Percentiles rank a stretch among this genome's conserved stretches.
These are phyloP conservation scores for Seminavis robusta DNA, from an alignment of 108 stramenopile species.

Conservation along the genomic window DNA sequence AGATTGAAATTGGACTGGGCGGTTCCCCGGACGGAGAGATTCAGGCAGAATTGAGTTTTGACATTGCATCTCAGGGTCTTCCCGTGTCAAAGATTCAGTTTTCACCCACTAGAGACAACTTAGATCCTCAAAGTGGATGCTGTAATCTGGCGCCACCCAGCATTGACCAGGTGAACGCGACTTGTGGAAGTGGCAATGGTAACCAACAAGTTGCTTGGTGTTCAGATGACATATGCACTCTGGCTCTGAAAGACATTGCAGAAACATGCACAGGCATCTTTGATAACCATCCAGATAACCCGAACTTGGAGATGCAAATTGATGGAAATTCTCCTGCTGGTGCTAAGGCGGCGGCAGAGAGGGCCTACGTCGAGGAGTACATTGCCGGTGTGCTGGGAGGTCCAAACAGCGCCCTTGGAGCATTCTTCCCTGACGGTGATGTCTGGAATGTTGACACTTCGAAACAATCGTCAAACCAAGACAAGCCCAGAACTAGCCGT, in stretches of 20 bases:
- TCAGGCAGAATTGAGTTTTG: too few relatives aligned
- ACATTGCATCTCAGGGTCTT: too few relatives aligned
- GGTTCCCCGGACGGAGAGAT: too few relatives aligned
- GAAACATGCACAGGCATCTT: conserved; percentile 41
- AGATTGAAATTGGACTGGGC: too few relatives aligned
- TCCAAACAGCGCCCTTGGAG: conserved; percentile 9
- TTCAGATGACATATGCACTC: conserved; percentile 41
- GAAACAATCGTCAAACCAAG: conserved; percentile 1
- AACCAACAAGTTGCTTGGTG: conserved; percentile 32
- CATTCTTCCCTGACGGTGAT: conserved; percentile 13
- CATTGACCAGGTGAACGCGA: too few relatives aligned
- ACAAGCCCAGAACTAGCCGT: conserved; percentile 1
- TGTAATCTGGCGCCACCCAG: too few relatives aligned
- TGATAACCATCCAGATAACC: conserved; percentile 15
- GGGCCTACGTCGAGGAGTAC: conserved; percentile 15
- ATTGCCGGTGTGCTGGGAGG: conserved; percentile 20
- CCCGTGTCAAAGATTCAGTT: too few relatives aligned
- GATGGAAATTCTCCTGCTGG: too few relatives aligned
- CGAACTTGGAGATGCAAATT: not conserved
- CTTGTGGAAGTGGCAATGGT: too few relatives aligned
- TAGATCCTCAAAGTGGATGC: too few relatives aligned
- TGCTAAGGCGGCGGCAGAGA: conserved; percentile 18
- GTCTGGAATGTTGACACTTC: conserved; percentile 2
- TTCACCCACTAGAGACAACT: too few relatives aligned
- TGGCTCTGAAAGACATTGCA: conserved; percentile 36